phyloP scores from a whole-genome alignment of 2,329 filamentous ascomycete species.

The Arthrobotrys entomopaga region DNA sequence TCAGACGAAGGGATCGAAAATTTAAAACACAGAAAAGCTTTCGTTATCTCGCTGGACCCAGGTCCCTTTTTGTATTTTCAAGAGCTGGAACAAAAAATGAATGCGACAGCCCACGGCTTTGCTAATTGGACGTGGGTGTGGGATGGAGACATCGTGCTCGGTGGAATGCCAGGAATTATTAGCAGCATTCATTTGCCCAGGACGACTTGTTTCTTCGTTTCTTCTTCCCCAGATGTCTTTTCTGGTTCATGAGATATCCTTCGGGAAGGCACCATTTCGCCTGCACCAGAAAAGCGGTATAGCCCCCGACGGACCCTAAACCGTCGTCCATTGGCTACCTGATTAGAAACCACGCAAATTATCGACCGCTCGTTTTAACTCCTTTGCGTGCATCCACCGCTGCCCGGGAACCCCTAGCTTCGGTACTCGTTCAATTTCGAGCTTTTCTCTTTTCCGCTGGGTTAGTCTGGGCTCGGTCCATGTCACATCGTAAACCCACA shows the following conservation, averaged over 20 bases:
- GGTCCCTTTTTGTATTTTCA: conserved; percentile 38
- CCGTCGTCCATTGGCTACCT: conserved; percentile 49
- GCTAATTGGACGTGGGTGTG: not conserved
- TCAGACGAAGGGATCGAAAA: conserved; percentile 13
- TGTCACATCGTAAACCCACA: conserved; percentile 41
- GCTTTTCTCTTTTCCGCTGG: conserved; percentile 18
- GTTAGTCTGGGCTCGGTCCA: conserved; percentile 28
- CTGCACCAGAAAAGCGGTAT: conserved; percentile 31
- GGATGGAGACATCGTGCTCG: conserved; percentile 1
- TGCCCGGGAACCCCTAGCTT: conserved; percentile 45
- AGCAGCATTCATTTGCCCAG: conserved; percentile 10
- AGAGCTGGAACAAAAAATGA: conserved; percentile 10
- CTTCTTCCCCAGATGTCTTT: conserved; percentile 51
- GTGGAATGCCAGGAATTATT: conserved; percentile 16
- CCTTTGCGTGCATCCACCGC: conserved; percentile 6
- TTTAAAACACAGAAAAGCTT: conserved; percentile 15
- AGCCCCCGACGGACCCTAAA: conserved; percentile 49
- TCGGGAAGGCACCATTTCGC: conserved; percentile 49
- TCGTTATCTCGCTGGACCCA: conserved; percentile 39
- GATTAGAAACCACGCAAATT: conserved; percentile 48
- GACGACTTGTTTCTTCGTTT: conserved; percentile 10
- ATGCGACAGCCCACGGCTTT: conserved; percentile 8
- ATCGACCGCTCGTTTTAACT: conserved; percentile 29
- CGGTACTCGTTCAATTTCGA: conserved; percentile 38
- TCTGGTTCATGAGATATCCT: conserved; percentile 53